Base-by-base conservation (phyloP, 805 yeast species). In the Candida broadrunensis region DNA sequence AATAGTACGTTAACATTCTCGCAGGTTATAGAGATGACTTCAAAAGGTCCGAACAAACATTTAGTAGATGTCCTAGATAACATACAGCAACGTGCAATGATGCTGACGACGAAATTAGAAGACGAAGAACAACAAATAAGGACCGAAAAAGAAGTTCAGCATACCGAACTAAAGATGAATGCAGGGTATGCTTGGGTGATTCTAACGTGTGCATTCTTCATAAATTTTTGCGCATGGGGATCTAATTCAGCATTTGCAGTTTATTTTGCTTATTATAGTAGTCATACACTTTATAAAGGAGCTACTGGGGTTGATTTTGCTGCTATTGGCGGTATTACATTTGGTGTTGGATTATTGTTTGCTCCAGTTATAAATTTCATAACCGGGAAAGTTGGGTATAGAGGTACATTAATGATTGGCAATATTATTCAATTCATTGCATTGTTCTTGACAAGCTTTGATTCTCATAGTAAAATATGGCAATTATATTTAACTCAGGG, bases 401-500 rank as follows among this genome's bases (percentile, higher is more conserved):
- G 18, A 15, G 58, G 73, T 24, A 70, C 72, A 41, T 50, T 39
- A n/a, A 19, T 30, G 23, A 29, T 20, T 17, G 41, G 41, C 3
- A 32, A 38, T 23, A 37, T 83, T 21, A 45, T 82, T 47, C 32
- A 29, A 29, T 29, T 29, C 14, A 18, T 15, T 5, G 85, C 88
- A 1, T 73, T 82, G 2, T 81, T 71, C 53, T 57, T 85, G 1
- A 73, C 71, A 1, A 73, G 82, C 2, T 81, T 71, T 53, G 58
- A 85, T 1, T 18, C 35, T 17, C 32, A 29, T 29, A 72, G 70
- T 1, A 61, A 66, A 25, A 51, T 79, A 13, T 82, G 88, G 87
- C 79, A 83, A 46, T 52, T 83, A 13, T 80, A 71, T 49, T 51
- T 79, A 23, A 75, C 84, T 5, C 88, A 83, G 57, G 88, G 88